These are phyloP conservation scores for Arthroderma uncinatum DNA, from an alignment of 2,329 filamentous ascomycete genomes.

Conservation along the genomic window DNA sequence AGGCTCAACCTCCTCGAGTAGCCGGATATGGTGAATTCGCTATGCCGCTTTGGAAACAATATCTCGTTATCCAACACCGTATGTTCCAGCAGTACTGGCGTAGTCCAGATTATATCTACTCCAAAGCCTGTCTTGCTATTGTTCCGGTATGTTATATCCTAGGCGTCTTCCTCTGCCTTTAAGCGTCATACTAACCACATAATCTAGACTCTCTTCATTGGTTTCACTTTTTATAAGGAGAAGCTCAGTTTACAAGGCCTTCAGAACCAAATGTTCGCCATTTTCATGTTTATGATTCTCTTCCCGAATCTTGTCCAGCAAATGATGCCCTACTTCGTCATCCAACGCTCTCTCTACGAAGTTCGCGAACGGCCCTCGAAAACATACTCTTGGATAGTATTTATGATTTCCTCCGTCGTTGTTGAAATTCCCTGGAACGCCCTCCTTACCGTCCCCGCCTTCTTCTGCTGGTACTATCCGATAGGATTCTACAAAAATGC, in stretches of 20 bases:
- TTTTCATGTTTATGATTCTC: constrained; percentile 76
- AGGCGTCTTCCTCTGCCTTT: background rate
- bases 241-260: constrained; percentile 66
- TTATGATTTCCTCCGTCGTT: constrained; percentile 59
- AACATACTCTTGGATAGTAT: constrained; percentile 60
- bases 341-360: constrained; percentile 49
- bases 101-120: constrained; percentile 78
- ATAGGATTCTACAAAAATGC: constrained; percentile 40
- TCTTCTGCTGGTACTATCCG: constrained; percentile 57
- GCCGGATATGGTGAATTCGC: constrained; percentile 56
- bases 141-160: constrained; percentile 34
- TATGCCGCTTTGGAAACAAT: constrained; percentile 58
- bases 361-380: constrained; percentile 53
- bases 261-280: constrained; percentile 81
- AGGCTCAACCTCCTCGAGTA: constrained; percentile 8
- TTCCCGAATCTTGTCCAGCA: constrained; percentile 51
- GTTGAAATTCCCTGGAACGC: constrained; percentile 60
- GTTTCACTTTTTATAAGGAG: constrained; percentile 69
- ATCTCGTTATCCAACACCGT: constrained; percentile 56
- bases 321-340: constrained; percentile 50
- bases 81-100: constrained; percentile 92
- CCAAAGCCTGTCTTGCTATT: constrained; percentile 59
- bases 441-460: constrained; percentile 52
- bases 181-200: background rate
- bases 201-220: constrained; percentile 57